Percentiles rank a stretch among this genome's conserved stretches.
Evolutionary conservation across 2,329 filamentous ascomycete species (phyloP).

Genomic region (Penicillium sp.): DNA sequence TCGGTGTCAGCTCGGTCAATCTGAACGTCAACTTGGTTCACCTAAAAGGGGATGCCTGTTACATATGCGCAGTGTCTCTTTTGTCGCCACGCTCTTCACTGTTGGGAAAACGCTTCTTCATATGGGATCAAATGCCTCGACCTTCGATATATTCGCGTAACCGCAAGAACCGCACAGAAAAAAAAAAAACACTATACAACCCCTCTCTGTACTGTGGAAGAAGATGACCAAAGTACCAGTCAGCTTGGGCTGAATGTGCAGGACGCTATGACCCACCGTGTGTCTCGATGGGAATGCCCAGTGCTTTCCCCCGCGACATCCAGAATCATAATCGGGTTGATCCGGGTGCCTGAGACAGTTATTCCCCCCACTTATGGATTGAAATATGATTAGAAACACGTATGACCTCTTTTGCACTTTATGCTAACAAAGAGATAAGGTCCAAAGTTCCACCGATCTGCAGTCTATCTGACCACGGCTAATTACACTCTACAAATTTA

Average conservation of each 20-base stretch:
- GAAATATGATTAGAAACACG: not conserved
- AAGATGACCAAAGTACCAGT: constrained; percentile 8
- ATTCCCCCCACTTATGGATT: not conserved
- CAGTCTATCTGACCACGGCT: constrained; percentile 22
- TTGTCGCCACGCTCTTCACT: constrained; percentile 13
- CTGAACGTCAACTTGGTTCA: not conserved
- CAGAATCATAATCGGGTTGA: not conserved
- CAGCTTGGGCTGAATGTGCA: constrained; percentile 8
- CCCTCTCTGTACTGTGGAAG: not conserved
- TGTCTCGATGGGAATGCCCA: not conserved
- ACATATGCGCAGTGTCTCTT: constrained; percentile 12
- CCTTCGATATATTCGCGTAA: constrained; percentile 8
- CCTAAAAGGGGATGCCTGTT: not conserved
- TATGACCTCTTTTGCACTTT: not conserved
- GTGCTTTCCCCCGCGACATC: not conserved
- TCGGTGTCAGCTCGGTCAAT: not conserved
- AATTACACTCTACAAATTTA: constrained; percentile 23
- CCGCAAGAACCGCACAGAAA: constrained; percentile 24
- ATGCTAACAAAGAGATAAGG: constrained; percentile 13
- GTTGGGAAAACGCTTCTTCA: constrained; percentile 7
- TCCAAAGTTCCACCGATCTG: constrained; percentile 11
- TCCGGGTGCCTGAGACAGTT: constrained; percentile 4
- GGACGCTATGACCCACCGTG: constrained; percentile 10
- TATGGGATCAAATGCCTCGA: constrained; percentile 13
- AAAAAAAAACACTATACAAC: constrained; percentile 9